These are phyloP conservation scores for Albophoma yamanashiensis DNA, from an alignment of 2,329 filamentous ascomycete species.

Conservation along the genomic window DNA sequence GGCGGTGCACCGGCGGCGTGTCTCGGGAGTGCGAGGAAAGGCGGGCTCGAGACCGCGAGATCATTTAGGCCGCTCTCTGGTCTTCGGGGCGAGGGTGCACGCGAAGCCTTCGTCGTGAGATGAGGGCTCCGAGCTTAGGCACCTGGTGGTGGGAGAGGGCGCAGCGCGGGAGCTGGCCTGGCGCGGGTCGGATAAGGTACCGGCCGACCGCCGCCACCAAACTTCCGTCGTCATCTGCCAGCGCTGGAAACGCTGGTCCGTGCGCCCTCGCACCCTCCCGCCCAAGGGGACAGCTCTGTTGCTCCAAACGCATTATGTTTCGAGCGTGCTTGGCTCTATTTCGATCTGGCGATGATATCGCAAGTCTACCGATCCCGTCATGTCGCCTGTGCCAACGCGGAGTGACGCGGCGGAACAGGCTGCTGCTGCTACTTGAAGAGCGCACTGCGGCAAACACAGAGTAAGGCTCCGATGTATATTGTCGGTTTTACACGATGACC, in stretches of 20 bases:
- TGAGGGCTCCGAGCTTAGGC: background rate
- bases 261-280: conserved; percentile 1
- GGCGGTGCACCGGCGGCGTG: background rate
- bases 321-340: background rate
- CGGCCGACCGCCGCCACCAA: background rate
- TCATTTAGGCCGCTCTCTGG: background rate
- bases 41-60: background rate
- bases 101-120: background rate
- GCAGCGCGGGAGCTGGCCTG: background rate
- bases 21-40: background rate
- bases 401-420: no score
- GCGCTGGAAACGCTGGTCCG: conserved; percentile 1
- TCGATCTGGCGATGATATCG: background rate
- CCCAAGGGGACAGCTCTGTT: background rate
- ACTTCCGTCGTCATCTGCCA: background rate
- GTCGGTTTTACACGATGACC: no score
- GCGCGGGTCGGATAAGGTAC: conserved; percentile 1
- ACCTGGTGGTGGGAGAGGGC: background rate
- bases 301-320: background rate
- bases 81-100: background rate
- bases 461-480: no score
- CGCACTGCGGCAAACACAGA: no score
- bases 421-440: no score
- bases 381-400: background rate
- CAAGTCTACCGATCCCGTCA: no score